Percentiles rank a stretch among this genome's conserved stretches.
These are phyloP conservation scores for Orbilia javanica DNA, from an alignment of 2,329 filamentous ascomycete genomes.

Conservation along the genomic window DNA sequence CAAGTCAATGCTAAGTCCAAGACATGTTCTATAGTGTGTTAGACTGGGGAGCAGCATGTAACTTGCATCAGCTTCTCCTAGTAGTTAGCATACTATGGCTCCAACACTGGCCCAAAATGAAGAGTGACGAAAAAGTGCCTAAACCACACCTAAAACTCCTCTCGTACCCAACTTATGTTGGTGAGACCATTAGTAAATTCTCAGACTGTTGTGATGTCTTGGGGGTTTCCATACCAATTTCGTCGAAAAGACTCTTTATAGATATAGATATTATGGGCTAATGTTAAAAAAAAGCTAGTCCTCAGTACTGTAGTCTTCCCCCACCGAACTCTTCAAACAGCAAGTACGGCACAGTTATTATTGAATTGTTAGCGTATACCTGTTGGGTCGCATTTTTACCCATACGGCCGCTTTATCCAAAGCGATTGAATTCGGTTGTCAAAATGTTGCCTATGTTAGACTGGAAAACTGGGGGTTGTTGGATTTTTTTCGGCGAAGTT, in stretches of 20 bases:
- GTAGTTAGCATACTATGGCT: not conserved
- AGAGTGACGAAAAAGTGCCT: too few species aligned
- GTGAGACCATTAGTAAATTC: too few species aligned
- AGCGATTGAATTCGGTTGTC: not conserved
- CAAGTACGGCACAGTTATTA: not conserved
- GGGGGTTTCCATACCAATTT: too few species aligned
- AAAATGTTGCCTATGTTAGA: not conserved
- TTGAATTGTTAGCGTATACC: not conserved
- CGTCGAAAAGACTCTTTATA: too few species aligned
- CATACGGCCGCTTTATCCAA: conserved; percentile 11
- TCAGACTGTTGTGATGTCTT: too few species aligned
- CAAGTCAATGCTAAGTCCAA: conserved; percentile 4
- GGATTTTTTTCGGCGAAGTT: not conserved
- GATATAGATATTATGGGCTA: not conserved
- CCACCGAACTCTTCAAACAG: not conserved
- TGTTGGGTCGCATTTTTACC: not conserved
- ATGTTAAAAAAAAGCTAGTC: not conserved
- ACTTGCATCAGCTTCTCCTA: not conserved
- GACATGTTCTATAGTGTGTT: too few species aligned
- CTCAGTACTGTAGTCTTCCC: too few species aligned
- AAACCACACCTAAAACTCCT: too few species aligned
- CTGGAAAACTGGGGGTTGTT: not conserved
- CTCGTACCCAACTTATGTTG: too few species aligned
- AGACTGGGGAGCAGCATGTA: not conserved
- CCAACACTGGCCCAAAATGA: too few species aligned